Conservation (phyloP, 805 yeast genomes). For the Wickerhamiella qilinensis region DNA sequence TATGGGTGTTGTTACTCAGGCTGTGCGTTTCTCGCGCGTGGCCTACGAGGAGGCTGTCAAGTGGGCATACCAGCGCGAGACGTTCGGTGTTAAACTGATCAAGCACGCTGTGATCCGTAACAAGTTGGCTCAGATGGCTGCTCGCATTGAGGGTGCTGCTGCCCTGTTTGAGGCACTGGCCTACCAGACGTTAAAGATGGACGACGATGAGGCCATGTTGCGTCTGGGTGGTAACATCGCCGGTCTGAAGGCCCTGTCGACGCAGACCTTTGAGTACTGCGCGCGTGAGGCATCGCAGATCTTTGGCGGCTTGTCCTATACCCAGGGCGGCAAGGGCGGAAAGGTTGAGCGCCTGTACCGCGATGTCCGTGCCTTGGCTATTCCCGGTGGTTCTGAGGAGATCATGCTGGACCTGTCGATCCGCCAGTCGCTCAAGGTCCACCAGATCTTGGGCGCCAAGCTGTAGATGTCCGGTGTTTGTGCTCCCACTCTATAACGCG, state of each 20-base stretch:
- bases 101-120: conserved; percentile 29
- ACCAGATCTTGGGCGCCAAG: conserved; percentile 25
- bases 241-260: conserved; percentile 27
- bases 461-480: conserved; percentile 12
- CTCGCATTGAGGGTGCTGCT: conserved; percentile 26
- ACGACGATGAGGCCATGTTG: conserved; percentile 25
- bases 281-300: conserved; percentile 31
- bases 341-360: conserved; percentile 29
- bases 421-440: conserved; percentile 27
- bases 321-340: conserved; percentile 30
- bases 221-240: conserved; percentile 30
- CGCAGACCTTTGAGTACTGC: conserved; percentile 27
- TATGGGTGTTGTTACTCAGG: conserved; percentile 27
- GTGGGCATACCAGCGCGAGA: conserved; percentile 28
- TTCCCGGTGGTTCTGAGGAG: conserved; percentile 33
- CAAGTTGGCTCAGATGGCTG: conserved; percentile 29
- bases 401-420: conserved; percentile 29
- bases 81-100: conserved; percentile 27
- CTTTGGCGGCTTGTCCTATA: conserved; percentile 29
- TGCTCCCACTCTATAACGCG: background rate
- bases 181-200: conserved; percentile 23
- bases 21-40: conserved; percentile 26
- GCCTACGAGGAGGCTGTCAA: conserved; percentile 28
- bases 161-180: conserved; percentile 24
- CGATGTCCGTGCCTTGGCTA: conserved; percentile 29